These are phyloP conservation scores for Plasmodium berghei DNA, from an alignment of 169 alveolate genomes.

Conservation along the genomic window DNA sequence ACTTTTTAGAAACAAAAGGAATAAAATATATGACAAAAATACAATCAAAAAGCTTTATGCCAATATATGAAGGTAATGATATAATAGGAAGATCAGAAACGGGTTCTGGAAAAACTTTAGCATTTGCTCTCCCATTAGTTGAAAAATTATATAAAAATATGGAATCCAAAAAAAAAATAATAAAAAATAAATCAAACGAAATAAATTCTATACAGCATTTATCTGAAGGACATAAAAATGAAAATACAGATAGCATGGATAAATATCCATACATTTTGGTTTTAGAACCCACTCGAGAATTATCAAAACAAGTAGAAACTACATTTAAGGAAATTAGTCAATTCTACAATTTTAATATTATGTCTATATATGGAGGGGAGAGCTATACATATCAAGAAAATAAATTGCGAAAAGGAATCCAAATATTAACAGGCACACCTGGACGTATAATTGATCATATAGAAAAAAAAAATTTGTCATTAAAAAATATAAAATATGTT, in stretches of 20 bases:
- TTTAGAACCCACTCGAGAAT: constrained; percentile 92
- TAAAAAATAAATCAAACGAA: neutral
- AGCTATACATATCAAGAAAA: constrained; percentile 90
- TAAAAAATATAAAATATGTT: constrained; percentile 82
- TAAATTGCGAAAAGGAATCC: constrained; percentile 94
- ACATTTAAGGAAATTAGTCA: constrained; percentile 83
- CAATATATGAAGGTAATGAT: constrained; percentile 92
- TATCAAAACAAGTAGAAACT: constrained; percentile 89
- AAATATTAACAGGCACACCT: constrained; percentile 96
- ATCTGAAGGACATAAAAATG: neutral
- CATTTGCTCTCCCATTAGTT: constrained; percentile 92
- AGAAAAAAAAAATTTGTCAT: constrained; percentile 92
- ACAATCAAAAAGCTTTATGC: constrained; percentile 51
- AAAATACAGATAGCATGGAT: constrained; percentile 66
- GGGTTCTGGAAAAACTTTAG: constrained; percentile 93
- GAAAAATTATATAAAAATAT: constrained; percentile 49
- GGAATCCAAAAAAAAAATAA: neutral
- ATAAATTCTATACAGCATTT: neutral
- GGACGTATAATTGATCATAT: constrained; percentile 97
- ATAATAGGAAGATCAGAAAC: constrained; percentile 94
- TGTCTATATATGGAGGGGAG: constrained; percentile 93
- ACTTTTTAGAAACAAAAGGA: constrained; percentile 45
- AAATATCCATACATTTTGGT: constrained; percentile 83
- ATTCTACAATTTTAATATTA: constrained; percentile 82
- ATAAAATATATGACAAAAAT: constrained; percentile 70